A percentile compares a stretch with the other conserved stretches of the same genome.
Evolutionary conservation across 805 yeast species (phyloP).

Genomic region (Ogataea kodamae): DNA sequence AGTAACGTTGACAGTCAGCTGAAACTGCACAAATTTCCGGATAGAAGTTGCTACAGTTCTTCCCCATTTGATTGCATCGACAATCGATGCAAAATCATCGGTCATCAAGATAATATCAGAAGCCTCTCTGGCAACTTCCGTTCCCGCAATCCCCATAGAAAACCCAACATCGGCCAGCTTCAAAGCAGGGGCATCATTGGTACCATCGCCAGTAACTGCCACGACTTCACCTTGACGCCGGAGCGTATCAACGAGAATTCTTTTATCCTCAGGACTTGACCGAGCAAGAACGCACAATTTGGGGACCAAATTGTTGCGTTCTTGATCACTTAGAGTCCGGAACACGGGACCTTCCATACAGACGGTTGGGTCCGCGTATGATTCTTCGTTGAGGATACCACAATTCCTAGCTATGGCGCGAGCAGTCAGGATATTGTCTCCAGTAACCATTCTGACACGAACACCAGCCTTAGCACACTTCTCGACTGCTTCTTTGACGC

Average conservation of each 20-base stretch:
- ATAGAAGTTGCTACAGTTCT: slow-evolving; percentile 93
- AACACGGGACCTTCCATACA: slow-evolving; percentile 94
- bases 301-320: slow-evolving; percentile 64
- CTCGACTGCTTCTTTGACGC: slow-evolving; percentile 84
- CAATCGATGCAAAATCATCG: slow-evolving; percentile 92
- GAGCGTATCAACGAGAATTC: slow-evolving; percentile 77
- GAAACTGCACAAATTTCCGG: slow-evolving; percentile 94
- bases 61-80: slow-evolving; percentile 98
- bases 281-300: slow-evolving; percentile 82
- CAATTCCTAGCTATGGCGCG: slow-evolving; percentile 85
- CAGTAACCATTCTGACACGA: slow-evolving; percentile 95
- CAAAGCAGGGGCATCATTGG: slow-evolving; percentile 97
- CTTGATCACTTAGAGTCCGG: slow-evolving; percentile 57
- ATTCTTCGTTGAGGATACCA: slow-evolving; percentile 62
- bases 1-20: slow-evolving; percentile 91
- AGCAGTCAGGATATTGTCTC: slow-evolving; percentile 91
- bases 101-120: slow-evolving; percentile 96
- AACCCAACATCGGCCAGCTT: slow-evolving; percentile 97
- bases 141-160: slow-evolving; percentile 98
- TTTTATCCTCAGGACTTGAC: slow-evolving; percentile 93
- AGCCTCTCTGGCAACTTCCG: slow-evolving; percentile 98
- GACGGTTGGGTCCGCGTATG: slow-evolving; percentile 48
- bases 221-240: slow-evolving; percentile 85
- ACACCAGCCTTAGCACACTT: slow-evolving; percentile 92
- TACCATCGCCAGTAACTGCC: slow-evolving; percentile 99